These are phyloP conservation scores for Tieghemiomyces parasiticus DNA, from an alignment of 192 early-diverging fungal genomes.

Conservation along the genomic window DNA sequence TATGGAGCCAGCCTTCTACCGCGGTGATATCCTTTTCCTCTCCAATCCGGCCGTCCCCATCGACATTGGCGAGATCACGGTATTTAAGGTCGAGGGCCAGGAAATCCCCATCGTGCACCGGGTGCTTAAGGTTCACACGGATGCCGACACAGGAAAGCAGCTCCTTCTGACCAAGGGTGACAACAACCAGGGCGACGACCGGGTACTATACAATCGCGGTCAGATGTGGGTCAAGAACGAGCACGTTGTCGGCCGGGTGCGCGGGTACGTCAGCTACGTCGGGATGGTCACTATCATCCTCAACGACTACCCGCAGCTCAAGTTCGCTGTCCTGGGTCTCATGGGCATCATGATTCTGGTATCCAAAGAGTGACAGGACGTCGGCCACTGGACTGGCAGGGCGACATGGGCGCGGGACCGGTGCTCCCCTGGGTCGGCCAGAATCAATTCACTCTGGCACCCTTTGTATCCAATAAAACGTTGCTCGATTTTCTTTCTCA, in stretches of 20 bases:
- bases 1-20: constrained; percentile 94
- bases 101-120: constrained; percentile 95
- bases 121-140: constrained; percentile 81
- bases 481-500: no score
- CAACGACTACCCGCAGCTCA: constrained; percentile 93
- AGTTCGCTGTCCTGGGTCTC: constrained; percentile 59
- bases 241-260: constrained; percentile 81
- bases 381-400: no score
- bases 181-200: constrained; percentile 82
- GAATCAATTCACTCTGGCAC: no score
- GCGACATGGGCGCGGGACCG: no score
- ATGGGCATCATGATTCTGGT: constrained; percentile 60
- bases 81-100: constrained; percentile 80
- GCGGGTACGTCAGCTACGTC: constrained; percentile 77
- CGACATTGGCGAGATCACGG: constrained; percentile 82
- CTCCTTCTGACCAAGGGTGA: constrained; percentile 93
- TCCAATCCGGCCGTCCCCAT: constrained; percentile 52
- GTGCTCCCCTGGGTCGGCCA: no score
- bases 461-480: no score
- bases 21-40: constrained; percentile 88
- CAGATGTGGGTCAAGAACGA: constrained; percentile 87
- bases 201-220: constrained; percentile 67
- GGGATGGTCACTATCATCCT: constrained; percentile 94
- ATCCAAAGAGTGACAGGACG: constrained; percentile 36
- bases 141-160: constrained; percentile 59